Conservation (phyloP, 2,329 filamentous ascomycete genomes). For the Curvularia eragrostidis region DNA sequence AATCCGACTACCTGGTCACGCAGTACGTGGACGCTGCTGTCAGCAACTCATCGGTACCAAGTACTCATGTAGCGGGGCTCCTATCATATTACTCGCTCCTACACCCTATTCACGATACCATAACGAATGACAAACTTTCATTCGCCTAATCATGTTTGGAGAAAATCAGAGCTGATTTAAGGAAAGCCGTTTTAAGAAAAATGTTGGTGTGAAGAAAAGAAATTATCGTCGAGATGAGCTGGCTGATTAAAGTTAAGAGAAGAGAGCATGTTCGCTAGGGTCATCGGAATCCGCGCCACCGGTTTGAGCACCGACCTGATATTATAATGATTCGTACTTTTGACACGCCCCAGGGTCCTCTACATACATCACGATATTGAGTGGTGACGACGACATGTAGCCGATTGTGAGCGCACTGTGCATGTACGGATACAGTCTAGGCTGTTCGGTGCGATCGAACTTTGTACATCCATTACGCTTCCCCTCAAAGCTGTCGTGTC, state of each 20-base stretch:
- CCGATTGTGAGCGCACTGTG: background rate
- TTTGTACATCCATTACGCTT: background rate
- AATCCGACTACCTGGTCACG: background rate
- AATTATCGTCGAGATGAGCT: background rate
- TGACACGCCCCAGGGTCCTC: background rate
- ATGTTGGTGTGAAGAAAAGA: background rate
- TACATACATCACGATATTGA: background rate
- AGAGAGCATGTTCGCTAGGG: background rate
- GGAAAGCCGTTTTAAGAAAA: background rate
- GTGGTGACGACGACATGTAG: background rate
- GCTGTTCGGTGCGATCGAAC: background rate
- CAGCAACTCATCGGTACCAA: background rate
- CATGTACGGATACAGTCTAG: background rate
- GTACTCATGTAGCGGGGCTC: background rate
- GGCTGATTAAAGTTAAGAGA: too few species aligned
- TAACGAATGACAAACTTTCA: background rate
- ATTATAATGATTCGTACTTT: background rate
- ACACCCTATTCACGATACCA: conserved; percentile 11
- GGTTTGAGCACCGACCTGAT: background rate
- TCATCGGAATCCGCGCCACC: background rate
- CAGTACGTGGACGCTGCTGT: background rate
- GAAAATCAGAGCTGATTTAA: background rate
- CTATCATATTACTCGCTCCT: conserved; percentile 12
- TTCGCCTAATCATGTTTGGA: background rate
- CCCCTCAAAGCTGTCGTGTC: background rate